phyloP scores from a whole-genome alignment of 768 basidiomycete species.

The Mrakia gelida region DNA sequence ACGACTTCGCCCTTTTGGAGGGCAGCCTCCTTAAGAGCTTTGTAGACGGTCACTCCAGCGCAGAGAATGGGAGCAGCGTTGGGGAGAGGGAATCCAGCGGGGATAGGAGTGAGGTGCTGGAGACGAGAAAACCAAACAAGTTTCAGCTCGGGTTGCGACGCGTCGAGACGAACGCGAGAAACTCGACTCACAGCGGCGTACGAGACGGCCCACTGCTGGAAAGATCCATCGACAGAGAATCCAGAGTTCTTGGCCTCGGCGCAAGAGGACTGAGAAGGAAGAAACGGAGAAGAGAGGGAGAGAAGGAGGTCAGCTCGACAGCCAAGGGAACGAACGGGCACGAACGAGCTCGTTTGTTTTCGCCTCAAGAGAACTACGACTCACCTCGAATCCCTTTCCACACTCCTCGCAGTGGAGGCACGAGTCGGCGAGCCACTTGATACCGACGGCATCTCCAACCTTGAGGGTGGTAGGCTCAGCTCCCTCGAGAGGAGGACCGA shows the following conservation, averaged over 20 bases:
- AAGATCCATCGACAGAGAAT: constrained; percentile 72
- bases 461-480: constrained; percentile 50
- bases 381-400: constrained; percentile 59
- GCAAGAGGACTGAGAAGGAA: constrained; percentile 55
- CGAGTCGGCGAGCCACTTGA: constrained; percentile 47
- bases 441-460: constrained; percentile 33
- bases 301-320: background rate
- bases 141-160: background rate
- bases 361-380: background rate
- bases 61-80: constrained; percentile 70
- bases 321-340: no score
- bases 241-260: constrained; percentile 59
- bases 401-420: constrained; percentile 75
- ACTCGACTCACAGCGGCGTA: background rate
- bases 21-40: constrained; percentile 23
- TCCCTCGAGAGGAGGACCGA: constrained; percentile 53
- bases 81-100: constrained; percentile 54
- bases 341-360: no score
- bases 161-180: background rate
- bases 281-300: background rate
- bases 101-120: constrained; percentile 75
- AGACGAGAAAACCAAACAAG: constrained; percentile 29
- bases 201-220: constrained; percentile 49
- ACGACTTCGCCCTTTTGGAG: constrained; percentile 19
- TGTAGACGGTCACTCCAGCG: constrained; percentile 49